phyloP scores from a whole-genome alignment of 441 rosid genomes.

The Breynia disticha region DNA sequence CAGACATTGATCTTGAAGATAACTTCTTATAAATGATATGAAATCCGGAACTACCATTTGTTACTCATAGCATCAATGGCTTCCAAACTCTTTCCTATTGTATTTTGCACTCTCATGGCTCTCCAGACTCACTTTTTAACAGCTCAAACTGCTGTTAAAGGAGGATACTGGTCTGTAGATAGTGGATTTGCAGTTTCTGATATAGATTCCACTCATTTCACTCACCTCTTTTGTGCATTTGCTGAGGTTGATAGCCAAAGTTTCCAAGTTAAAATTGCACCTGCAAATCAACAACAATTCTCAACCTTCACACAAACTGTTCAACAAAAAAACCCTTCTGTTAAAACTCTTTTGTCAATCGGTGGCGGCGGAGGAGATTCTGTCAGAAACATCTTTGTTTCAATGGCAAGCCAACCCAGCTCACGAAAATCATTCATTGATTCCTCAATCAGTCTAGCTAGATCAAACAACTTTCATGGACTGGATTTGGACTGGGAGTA shows the following conservation, averaged over 20 bases:
- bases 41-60: too few species aligned
- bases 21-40: too few species aligned
- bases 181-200: conserved; percentile 19
- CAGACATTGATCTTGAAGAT: too few species aligned
- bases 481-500: conserved; percentile 39
- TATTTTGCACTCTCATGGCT: conserved; percentile 5
- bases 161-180: conserved; percentile 29
- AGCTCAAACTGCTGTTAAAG: conserved; percentile 22
- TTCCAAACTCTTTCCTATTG: not conserved
- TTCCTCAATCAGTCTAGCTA: conserved; percentile 28
- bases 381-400: conserved; percentile 1
- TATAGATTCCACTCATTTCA: conserved; percentile 35
- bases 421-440: conserved; percentile 26
- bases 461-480: conserved; percentile 29
- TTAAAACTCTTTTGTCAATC: conserved; percentile 35
- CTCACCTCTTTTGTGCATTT: conserved; percentile 39
- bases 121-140: conserved; percentile 13
- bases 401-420: conserved; percentile 24
- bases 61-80: conserved; percentile 10
- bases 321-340: conserved; percentile 22
- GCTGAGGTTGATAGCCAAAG: conserved; percentile 22
- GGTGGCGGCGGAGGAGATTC: conserved; percentile 40
- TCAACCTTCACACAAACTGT: conserved; percentile 25
- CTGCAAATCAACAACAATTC: conserved; percentile 20
- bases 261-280: conserved; percentile 20